Percentiles rank a stretch among this genome's conserved stretches.
Conservation (phyloP, 768 basidiomycete species). For the Hypsizygus marmoreus region DNA sequence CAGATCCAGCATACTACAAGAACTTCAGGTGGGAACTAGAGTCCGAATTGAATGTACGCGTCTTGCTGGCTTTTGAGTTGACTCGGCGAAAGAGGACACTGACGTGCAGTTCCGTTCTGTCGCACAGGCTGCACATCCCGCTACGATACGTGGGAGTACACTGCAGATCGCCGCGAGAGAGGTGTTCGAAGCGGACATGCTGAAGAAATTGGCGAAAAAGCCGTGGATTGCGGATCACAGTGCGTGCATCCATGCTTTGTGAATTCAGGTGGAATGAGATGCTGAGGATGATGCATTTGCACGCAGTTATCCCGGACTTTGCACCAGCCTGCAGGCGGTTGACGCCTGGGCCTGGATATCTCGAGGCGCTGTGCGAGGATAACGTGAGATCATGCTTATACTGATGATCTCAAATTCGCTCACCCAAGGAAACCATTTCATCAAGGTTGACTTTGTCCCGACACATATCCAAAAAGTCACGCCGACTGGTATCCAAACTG, state of each 20-base stretch:
- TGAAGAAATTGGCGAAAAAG: slow-evolving; percentile 51
- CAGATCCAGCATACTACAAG: slow-evolving; percentile 49
- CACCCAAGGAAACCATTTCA: neutral
- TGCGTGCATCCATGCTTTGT: slow-evolving; percentile 23
- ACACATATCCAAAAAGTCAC: slow-evolving; percentile 53
- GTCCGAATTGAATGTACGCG: slow-evolving; percentile 47
- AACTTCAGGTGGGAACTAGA: slow-evolving; percentile 52
- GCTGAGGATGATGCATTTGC: neutral
- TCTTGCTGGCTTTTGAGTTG: neutral
- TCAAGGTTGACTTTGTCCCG: slow-evolving; percentile 54
- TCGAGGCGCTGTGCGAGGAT: slow-evolving; percentile 63
- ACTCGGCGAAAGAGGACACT: neutral
- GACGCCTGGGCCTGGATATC: slow-evolving; percentile 68
- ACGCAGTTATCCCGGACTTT: slow-evolving; percentile 59
- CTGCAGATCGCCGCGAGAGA: slow-evolving; percentile 36
- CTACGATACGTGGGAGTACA: slow-evolving; percentile 41
- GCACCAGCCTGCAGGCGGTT: slow-evolving; percentile 61
- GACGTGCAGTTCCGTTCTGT: neutral
- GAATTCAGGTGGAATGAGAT: neutral
- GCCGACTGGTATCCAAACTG: slow-evolving; percentile 55
- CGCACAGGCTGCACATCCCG: slow-evolving; percentile 36
- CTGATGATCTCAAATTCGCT: neutral
- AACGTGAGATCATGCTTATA: slow-evolving; percentile 41
- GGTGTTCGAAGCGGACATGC: slow-evolving; percentile 48
- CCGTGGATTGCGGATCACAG: slow-evolving; percentile 62